A percentile compares a stretch with the other conserved stretches of the same genome.
These are phyloP conservation scores for Aspergillus thermomutatus DNA, from an alignment of 2,329 filamentous ascomycete species.

Conservation along the genomic window DNA sequence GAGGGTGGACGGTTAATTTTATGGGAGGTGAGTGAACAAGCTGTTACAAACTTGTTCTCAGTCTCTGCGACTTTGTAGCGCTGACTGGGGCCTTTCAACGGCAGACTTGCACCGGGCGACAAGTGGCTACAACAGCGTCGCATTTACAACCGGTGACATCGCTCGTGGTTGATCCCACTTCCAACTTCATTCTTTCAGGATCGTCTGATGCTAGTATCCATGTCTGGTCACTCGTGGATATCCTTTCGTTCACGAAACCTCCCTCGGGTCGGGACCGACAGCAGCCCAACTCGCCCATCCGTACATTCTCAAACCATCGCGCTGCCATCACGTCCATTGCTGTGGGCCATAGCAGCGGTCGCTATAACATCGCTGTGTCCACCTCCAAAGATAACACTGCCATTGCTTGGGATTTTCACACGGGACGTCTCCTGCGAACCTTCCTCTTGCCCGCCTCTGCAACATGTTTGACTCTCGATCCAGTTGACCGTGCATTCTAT, in stretches of 20 bases:
- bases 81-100: background rate
- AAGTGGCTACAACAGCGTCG: conserved; percentile 43
- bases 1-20: conserved; percentile 80
- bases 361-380: conserved; percentile 79
- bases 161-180: conserved; percentile 66
- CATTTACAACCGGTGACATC: conserved; percentile 61
- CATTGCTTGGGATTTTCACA: conserved; percentile 89
- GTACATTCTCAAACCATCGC: conserved; percentile 72
- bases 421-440: conserved; percentile 72
- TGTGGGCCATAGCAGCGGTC: conserved; percentile 64
- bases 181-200: conserved; percentile 46
- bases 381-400: conserved; percentile 82
- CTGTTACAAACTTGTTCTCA: conserved; percentile 2
- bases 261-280: conserved; percentile 39
- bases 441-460: conserved; percentile 74
- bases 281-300: conserved; percentile 62
- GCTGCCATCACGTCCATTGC: conserved; percentile 46
- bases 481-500: conserved; percentile 78
- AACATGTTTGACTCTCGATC: conserved; percentile 71
- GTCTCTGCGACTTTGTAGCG: background rate
- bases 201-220: conserved; percentile 77
- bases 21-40: conserved; percentile 71
- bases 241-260: conserved; percentile 61
- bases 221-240: conserved; percentile 78
- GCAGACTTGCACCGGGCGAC: conserved; percentile 44